phyloP scores from a whole-genome alignment of 1,284 basidiomycete genomes.

The Heterobasidion occidentale region DNA sequence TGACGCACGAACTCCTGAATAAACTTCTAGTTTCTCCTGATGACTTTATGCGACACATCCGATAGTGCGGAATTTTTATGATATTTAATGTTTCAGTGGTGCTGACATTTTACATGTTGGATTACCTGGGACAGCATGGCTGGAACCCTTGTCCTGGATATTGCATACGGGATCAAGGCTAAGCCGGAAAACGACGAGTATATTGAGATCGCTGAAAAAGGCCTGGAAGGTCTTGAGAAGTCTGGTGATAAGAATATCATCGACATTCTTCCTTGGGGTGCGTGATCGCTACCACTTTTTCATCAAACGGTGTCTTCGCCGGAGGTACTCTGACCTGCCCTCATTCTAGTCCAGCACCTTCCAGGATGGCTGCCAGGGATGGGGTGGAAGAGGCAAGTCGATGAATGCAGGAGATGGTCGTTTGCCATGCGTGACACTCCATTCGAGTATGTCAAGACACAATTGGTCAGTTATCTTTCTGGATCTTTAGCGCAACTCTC shows the following conservation, averaged over 20 bases:
- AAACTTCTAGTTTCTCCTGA: neutral
- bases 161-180: neutral
- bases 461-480: neutral
- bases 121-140: neutral
- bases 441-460: constrained; percentile 2
- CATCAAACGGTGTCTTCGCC: neutral
- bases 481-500: neutral
- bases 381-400: constrained; percentile 3
- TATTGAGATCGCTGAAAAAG: constrained; percentile 3
- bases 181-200: neutral
- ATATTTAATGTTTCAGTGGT: neutral
- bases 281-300: neutral
- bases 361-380: constrained; percentile 9
- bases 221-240: constrained; percentile 2
- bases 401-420: neutral
- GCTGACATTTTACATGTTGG: neutral
- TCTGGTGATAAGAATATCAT: constrained; percentile 1
- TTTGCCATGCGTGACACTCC: constrained; percentile 2
- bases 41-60: neutral
- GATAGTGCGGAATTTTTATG: neutral
- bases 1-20: neutral
- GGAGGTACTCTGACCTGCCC: no score
- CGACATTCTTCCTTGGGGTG: neutral
- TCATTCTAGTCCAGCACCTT: constrained; percentile 2
- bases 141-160: neutral